These are phyloP conservation scores for Chaetomium tenue DNA, from an alignment of 495 filamentous ascomycete species.

Conservation along the genomic window DNA sequence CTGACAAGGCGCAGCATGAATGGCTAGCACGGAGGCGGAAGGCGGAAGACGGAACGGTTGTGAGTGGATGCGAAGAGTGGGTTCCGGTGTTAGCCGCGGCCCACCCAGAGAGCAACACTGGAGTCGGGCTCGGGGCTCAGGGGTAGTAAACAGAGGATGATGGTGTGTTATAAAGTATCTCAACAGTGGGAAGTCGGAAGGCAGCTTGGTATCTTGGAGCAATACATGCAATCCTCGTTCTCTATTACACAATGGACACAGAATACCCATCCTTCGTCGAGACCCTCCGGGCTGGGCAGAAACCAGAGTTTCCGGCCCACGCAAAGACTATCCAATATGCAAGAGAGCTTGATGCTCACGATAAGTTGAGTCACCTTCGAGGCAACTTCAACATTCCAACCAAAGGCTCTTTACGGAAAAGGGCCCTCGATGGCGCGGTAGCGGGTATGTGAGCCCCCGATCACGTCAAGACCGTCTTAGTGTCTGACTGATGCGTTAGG, in stretches of 20 bases:
- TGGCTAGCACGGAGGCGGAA: constrained; percentile 27
- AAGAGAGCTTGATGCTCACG: constrained; percentile 59
- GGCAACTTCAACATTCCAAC: constrained; percentile 82
- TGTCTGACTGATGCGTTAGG: background rate
- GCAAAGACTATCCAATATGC: constrained; percentile 27
- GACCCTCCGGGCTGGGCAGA: constrained; percentile 22
- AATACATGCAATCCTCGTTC: background rate
- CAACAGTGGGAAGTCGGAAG: background rate
- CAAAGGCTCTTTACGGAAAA: constrained; percentile 62
- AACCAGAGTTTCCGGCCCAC: constrained; percentile 22
- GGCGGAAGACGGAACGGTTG: constrained; percentile 26
- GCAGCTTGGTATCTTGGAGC: background rate
- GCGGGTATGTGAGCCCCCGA: constrained; percentile 28
- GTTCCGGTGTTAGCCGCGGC: constrained; percentile 6
- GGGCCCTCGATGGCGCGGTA: constrained; percentile 51
- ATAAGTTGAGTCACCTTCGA: constrained; percentile 64
- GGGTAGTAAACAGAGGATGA: background rate
- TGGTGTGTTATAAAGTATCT: constrained; percentile 16
- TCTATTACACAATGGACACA: constrained; percentile 3
- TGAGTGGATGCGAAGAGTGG: constrained; percentile 11
- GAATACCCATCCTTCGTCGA: constrained; percentile 16
- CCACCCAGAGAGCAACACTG: constrained; percentile 10
- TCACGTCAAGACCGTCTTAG: background rate
- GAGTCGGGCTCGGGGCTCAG: constrained; percentile 1
- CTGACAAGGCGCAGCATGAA: background rate